Evolutionary conservation across 2,329 filamentous ascomycete species (phyloP).

Genomic region (Aspergillus terreus): DNA sequence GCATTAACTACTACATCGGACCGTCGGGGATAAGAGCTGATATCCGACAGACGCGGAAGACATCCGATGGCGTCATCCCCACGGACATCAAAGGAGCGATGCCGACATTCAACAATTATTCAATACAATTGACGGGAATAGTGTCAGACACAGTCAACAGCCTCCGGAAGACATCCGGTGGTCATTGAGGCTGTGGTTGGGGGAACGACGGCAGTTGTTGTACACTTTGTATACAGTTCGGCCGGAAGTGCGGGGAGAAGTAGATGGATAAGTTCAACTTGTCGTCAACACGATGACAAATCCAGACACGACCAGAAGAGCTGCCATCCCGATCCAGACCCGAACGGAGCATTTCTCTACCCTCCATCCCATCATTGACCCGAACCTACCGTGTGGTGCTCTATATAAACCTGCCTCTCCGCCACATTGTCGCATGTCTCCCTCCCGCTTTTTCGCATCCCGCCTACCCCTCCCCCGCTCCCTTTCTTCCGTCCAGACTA

Average conservation of each 20-base stretch:
- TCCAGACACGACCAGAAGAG: neutral
- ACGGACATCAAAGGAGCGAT: neutral
- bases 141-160: neutral
- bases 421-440: constrained; percentile 2
- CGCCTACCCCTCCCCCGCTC: constrained; percentile 4
- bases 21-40: neutral
- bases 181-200: neutral
- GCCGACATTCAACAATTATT: neutral
- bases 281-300: neutral
- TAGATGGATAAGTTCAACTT: neutral
- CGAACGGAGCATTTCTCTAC: neutral
- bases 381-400: no score
- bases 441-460: constrained; percentile 1
- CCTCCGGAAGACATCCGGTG: neutral
- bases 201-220: neutral
- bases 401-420: constrained; percentile 3
- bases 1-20: no score
- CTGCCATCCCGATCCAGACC: neutral
- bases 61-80: constrained; percentile 10
- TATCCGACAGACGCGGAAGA: constrained; percentile 9
- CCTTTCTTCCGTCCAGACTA: neutral
- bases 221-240: no score
- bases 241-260: neutral
- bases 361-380: neutral
- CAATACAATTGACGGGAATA: neutral